Evolutionary conservation across 768 basidiomycete genomes (phyloP), one percentile per base, ranked within the genome.

Genomic region (Podaxis sp.): DNA sequence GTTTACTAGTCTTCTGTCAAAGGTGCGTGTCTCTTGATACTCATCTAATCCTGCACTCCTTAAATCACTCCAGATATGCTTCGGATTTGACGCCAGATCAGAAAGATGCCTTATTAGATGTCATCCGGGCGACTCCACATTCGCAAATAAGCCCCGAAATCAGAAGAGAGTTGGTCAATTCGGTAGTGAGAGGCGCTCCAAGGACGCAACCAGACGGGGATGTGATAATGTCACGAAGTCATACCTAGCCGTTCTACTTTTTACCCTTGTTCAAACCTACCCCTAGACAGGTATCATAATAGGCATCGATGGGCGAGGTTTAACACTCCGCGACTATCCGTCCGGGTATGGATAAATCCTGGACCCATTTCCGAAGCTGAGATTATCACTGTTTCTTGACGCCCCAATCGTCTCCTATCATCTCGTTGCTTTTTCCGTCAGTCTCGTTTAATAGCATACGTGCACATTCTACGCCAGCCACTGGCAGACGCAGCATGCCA

Each of bases 71-170:
- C 4, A 97, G 95, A 68, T 99, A 98, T 74, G 90, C 93, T 5
- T 86, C 90, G 16, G 95, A 98, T 74, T 72, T 99, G 67, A 96
- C 96, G 0, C 91, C 92, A 1, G 96, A 99, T 70, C 97, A 99
- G 68, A 98, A 98, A 72, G 94, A 98, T 70, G 94, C 96, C 0
- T 76, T 99, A n/a, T 75, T 98, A 57, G 96, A 98, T 66, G 94
- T 98, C 46, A 81, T 95, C 51, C 85, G 94, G 25, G 88, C 84
- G 4, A 88, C 92, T 40, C 85, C 88, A 6, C 97, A 99, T 70
- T 80, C 88, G 5, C 89, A 93, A 71, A 97, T 98, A 67, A 82
- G 91, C 50, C 79, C 87, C 0, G 97, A 99, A 75, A 88, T 98
- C 58, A 82, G 97, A 68, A 76, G 97, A 64, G 97, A 98, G 71